phyloP scores from a whole-genome alignment of 2,329 filamentous ascomycete species.

The Pseudopithomyces maydicus region DNA sequence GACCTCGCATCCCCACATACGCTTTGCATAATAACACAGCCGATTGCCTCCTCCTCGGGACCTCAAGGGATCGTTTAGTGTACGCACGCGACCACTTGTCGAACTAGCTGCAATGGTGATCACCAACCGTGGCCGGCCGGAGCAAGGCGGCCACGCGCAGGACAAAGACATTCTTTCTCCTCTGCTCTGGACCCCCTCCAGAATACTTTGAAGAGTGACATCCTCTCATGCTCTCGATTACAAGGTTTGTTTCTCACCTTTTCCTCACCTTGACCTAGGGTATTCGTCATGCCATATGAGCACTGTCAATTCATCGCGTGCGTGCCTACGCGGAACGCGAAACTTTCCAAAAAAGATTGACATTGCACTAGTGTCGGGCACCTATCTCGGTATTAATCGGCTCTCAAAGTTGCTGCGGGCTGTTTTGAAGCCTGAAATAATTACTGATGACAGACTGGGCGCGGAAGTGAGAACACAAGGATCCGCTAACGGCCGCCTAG shows the following conservation, averaged over 20 bases:
- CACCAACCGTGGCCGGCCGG: conserved; percentile 6
- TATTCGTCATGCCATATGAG: no score
- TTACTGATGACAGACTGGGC: conserved; percentile 4
- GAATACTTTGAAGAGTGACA: no score
- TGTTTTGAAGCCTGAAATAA: background rate
- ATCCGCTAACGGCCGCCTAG: conserved; percentile 10
- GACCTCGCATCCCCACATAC: conserved; percentile 4
- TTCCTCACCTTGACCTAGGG: no score
- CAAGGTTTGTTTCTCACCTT: no score
- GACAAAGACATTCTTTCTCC: background rate
- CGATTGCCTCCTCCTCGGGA: background rate
- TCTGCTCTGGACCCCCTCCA: background rate
- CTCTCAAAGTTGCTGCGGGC: background rate
- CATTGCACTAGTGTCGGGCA: conserved; percentile 7
- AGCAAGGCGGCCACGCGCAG: conserved; percentile 11
- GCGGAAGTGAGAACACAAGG: conserved; percentile 12
- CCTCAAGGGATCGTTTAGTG: background rate
- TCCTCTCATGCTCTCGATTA: no score
- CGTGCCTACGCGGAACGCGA: background rate
- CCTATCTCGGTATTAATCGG: background rate
- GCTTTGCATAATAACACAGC: background rate
- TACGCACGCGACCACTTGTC: conserved; percentile 1
- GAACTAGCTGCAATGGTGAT: conserved; percentile 2
- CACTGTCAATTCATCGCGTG: background rate
- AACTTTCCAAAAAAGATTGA: conserved; percentile 6